Evolutionary conservation across 2,329 filamentous ascomycete genomes (phyloP), one percentile per base, ranked within the genome.

Genomic region (Fusarium illudens): DNA sequence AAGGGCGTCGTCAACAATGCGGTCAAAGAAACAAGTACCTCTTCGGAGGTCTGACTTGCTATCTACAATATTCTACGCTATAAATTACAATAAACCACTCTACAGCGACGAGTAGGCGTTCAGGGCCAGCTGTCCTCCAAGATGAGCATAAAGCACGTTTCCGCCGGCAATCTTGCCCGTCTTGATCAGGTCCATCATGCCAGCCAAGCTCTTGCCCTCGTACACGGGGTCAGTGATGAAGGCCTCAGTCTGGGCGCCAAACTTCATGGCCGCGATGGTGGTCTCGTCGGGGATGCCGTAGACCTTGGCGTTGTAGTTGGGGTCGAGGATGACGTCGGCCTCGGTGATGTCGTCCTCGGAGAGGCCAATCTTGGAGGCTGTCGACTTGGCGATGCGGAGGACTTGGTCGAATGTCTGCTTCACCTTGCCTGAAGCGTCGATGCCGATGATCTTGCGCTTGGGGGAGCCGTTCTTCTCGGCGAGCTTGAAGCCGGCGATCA

Each of bases 151-250:
- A 61, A 93, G 73, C 30, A 92, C 86, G 71, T 90, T 91, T n/a
- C 87, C 87, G 0, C 84, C 84, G 4, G 78, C 77, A 60, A 92
- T 88, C 75, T 89, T 86, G 0, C 86, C 89, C 52, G 84, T 86
- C 66, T 80, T 84, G 17, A 92, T 86, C 80, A 92, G 79, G 74
- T 89, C 89, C 69, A 92, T 86, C 89, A 92, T 84, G 0, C 90
- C 90, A 4, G 89, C 89, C 76, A 93, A 79, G 70, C 87, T 91
- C 84, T 93, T 93, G 1, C 91, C 91, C 79, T 92, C 90, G 72
- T 93, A 93, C 2, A 93, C 90, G 0, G 90, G 90, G 73, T 93
- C 90, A 0, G 90, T 92, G 65, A 93, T 90, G 71, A 93, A 89
- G 0, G 86, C 90, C 79, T 93, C 91, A 1, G 87, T 91, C 61